phyloP scores from a whole-genome alignment of 345 rosid species.

The Populus alba region DNA sequence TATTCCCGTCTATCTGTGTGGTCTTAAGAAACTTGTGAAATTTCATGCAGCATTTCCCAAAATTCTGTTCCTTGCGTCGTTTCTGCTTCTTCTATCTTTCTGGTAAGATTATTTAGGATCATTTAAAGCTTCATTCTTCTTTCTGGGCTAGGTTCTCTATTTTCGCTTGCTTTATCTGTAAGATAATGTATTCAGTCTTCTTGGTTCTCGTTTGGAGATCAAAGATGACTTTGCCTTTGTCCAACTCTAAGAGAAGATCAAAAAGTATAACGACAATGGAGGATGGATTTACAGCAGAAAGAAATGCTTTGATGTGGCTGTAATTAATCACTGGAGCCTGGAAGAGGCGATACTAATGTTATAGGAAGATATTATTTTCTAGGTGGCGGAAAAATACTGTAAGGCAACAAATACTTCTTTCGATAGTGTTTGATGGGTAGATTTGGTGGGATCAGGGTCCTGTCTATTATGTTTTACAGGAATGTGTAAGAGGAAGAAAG shows the following conservation, averaged over 20 bases:
- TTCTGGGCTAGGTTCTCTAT: not conserved
- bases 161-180: not conserved
- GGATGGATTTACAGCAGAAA: not conserved
- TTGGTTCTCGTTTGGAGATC: not conserved
- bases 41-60: conserved; percentile 54
- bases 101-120: conserved; percentile 41
- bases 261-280: not conserved
- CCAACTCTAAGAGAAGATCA: not conserved
- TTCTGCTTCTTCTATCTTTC: conserved; percentile 69
- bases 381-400: not conserved
- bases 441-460: not conserved
- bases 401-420: not conserved
- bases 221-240: not conserved
- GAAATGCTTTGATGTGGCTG: not conserved
- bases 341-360: not conserved
- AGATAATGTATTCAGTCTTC: not conserved
- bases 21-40: conserved; percentile 8
- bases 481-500: not conserved
- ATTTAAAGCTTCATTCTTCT: not conserved
- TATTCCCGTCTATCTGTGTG: conserved; percentile 7
- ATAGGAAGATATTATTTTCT: not conserved
- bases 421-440: not conserved
- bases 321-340: not conserved
- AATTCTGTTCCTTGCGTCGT: conserved; percentile 51
- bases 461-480: not conserved